Evolutionary conservation across 2,329 filamentous ascomycete genomes (phyloP).

Genomic region (Xylariaceae sp.): DNA sequence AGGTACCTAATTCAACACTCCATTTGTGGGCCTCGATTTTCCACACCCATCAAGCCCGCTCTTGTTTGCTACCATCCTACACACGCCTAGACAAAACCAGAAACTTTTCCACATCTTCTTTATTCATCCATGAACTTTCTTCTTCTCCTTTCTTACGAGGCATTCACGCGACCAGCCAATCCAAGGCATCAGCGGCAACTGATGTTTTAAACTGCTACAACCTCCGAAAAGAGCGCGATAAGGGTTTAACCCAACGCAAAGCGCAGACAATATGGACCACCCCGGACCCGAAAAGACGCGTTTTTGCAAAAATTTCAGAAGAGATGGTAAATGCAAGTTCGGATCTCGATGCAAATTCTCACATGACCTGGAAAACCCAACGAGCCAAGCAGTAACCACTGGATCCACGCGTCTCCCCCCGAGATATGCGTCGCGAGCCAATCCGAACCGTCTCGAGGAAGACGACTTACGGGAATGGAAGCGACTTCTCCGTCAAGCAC

Average conservation of each 20-base stretch:
- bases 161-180: too few relatives aligned
- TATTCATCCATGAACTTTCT: too few relatives aligned
- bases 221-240: too few relatives aligned
- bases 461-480: constrained; percentile 38
- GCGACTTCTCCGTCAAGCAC: constrained; percentile 13
- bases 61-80: too few relatives aligned
- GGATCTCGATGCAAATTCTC: constrained; percentile 14
- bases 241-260: background rate
- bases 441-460: background rate
- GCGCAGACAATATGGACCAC: constrained; percentile 2
- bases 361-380: constrained; percentile 3
- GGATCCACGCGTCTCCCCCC: background rate
- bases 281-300: background rate
- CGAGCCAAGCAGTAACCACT: background rate
- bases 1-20: too few relatives aligned
- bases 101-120: too few relatives aligned
- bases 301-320: constrained; percentile 4
- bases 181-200: too few relatives aligned
- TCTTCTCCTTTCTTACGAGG: too few relatives aligned
- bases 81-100: too few relatives aligned
- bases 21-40: too few relatives aligned
- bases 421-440: background rate
- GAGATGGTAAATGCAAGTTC: constrained; percentile 9
- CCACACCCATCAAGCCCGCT: too few relatives aligned
- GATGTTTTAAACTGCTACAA: too few relatives aligned